Base-by-base conservation (phyloP, 345 rosid genomes). In the Cardamine occulta region DNA sequence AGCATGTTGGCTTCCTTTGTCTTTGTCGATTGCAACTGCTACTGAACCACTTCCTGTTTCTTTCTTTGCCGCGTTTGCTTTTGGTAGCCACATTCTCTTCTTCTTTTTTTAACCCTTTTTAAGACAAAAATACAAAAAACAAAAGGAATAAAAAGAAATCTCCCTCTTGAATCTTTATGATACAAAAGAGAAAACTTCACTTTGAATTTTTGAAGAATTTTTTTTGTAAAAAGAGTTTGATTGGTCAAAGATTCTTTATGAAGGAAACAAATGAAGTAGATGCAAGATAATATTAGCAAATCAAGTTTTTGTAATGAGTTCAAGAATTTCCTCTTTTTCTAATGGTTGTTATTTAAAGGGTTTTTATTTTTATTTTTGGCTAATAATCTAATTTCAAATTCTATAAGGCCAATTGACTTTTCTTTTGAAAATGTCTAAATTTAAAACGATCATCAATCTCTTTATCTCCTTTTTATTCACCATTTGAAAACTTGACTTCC, bases 21-120 rank as follows among this genome's bases (percentile, higher is more conserved):
- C 98, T 68, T 80, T 88, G 83, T 88, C 90, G n/a, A 91, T 80
- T 8, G 95, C 97, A 9, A 94, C 91, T 14, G 95, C 98, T 0
- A 90, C 87, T 68, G 86, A 32, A 44, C 92, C 96, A 52, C 78
- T 82, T 63, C 84, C 80, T 40, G 73, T 52, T 19, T 80, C 75
- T 66, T 85, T 85, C 83, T 83, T 85, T 35, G 55, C 9, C 18
- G 10, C 66, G 58, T 68, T 60, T 54, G 67, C 74, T 57, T 75
- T 83, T 58, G 82, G 82, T 34, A 63, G 68, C 86, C 86, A 83
- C 86, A 83, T 83, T 80, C 34, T 12, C 34, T 35, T 21, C 35
- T 21, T n/a, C n/a, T 34, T 52, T 21, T 21, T 21, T 21, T 21
- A 1, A 21, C 23, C 23, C 23, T 21, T 21, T 21, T 21, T 21